These are phyloP conservation scores for Leccinellum luteum DNA, from an alignment of 768 basidiomycete genomes.

Conservation along the genomic window DNA sequence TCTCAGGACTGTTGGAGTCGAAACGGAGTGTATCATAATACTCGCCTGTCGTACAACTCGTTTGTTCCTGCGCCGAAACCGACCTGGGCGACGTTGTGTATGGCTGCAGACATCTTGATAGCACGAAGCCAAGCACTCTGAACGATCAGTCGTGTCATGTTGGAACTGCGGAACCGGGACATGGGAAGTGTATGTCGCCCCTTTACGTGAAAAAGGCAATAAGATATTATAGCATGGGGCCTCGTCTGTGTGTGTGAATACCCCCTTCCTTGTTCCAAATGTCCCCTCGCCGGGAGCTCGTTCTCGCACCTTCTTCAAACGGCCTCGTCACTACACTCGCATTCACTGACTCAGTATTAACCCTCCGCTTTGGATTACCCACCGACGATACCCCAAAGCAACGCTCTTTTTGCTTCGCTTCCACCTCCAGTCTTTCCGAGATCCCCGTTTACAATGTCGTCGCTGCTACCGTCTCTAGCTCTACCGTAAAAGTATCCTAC, in stretches of 20 bases:
- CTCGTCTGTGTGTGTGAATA: no score
- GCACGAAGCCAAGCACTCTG: neutral
- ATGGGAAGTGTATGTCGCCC: neutral
- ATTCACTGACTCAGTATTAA: slow-evolving; percentile 27
- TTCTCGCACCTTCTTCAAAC: slow-evolving; percentile 9
- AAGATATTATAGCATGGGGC: neutral
- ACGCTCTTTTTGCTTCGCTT: slow-evolving; percentile 12
- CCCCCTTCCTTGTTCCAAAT: slow-evolving; percentile 11
- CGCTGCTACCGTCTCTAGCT: slow-evolving; percentile 41
- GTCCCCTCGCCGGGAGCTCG: slow-evolving; percentile 20
- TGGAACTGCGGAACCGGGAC: slow-evolving; percentile 2
- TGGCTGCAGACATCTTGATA: slow-evolving; percentile 33
- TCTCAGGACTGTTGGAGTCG: neutral
- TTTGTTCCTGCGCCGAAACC: slow-evolving; percentile 85
- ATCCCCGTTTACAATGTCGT: slow-evolving; percentile 54
- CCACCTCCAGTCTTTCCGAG: slow-evolving; percentile 14
- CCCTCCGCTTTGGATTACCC: slow-evolving; percentile 23
- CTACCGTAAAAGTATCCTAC: slow-evolving; percentile 48
- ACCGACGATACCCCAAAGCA: neutral
- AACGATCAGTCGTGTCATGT: neutral
- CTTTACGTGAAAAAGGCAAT: neutral
- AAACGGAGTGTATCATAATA: neutral
- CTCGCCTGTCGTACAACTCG: slow-evolving; percentile 73
- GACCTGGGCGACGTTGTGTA: slow-evolving; percentile 64
- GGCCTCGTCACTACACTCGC: slow-evolving; percentile 23